Percentiles rank a stretch among this genome's conserved stretches.
phyloP scores from a whole-genome alignment of 768 basidiomycete species.

The Obba rivulosa region DNA sequence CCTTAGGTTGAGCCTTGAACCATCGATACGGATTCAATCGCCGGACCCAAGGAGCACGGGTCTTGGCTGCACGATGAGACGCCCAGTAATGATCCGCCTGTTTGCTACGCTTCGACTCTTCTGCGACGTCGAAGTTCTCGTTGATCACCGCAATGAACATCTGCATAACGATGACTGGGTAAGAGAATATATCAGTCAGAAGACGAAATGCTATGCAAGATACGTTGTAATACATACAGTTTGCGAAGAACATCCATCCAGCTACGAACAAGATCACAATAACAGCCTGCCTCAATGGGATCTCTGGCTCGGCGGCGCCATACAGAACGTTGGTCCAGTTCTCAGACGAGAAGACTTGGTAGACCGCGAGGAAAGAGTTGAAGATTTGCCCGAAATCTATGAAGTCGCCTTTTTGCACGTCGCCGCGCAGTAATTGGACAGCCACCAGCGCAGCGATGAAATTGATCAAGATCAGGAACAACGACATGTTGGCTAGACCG shows the following conservation, averaged over 20 bases:
- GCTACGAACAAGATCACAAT: constrained; percentile 68
- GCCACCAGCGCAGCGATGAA: constrained; percentile 79
- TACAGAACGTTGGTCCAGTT: constrained; percentile 87
- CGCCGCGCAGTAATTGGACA: constrained; percentile 83
- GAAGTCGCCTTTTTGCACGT: constrained; percentile 44
- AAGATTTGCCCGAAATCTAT: constrained; percentile 82
- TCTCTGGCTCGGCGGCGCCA: constrained; percentile 53
- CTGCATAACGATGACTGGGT: constrained; percentile 80
- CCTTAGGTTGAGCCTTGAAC: constrained; percentile 67
- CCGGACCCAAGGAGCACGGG: constrained; percentile 58
- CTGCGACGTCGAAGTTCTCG: constrained; percentile 90
- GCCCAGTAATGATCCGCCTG: constrained; percentile 72
- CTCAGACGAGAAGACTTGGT: constrained; percentile 88
- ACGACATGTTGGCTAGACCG: constrained; percentile 85
- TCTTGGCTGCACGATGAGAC: constrained; percentile 44
- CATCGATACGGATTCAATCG: constrained; percentile 85
- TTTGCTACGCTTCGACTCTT: constrained; percentile 79
- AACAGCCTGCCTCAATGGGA: constrained; percentile 59
- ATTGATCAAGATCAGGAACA: constrained; percentile 87
- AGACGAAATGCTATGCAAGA: background rate
- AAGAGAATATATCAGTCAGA: background rate
- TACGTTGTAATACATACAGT: constrained; percentile 52
- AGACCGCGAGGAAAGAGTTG: constrained; percentile 82
- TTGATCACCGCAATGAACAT: constrained; percentile 98
- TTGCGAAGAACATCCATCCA: constrained; percentile 87